Base-by-base conservation (phyloP, 495 filamentous ascomycete species). In the Endocarpon pusillum region DNA sequence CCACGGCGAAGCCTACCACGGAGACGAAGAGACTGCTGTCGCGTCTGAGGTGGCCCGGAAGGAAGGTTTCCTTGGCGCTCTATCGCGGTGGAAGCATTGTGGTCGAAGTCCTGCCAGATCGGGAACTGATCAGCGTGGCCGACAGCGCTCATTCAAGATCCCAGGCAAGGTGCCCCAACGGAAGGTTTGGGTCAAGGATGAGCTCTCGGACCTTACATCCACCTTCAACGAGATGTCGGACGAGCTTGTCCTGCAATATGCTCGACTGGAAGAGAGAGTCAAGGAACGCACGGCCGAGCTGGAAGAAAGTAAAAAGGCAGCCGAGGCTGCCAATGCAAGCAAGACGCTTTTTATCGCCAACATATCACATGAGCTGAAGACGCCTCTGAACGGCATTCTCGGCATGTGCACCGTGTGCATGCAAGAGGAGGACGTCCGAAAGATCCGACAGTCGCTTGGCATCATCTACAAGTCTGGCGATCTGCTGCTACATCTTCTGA, bases 261-360 rank as follows among this genome's bases (percentile, higher is more conserved):
- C 68, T 30, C 73, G 69, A 6, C 58, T 93, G 16, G 86, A 93
- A 45, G 77, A 89, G 34, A 76, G 85, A 33, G 85, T 93, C 10
- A 67, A 65, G 0, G 74, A 87, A 53, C 69, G 85, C 25, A 94
- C 86, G 15, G 66, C 66, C 15, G 80, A 92, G 48, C 66, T 91
- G 2, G 83, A 92, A 52, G 71, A 81, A 34, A 84, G 80, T 45
- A 93, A 93, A 52, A 75, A 83, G 55, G 81, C 84, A 2, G 86
- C 86, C 3, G 86, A 93, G 47, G 75, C 80, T 10, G 86, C 86
- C 5, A 93, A 92, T 44, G 80, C 92, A 52, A 89, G 81, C 59
- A 93, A 94, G 56, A 92, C 86, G 4, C 54, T 92, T 17, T 94
- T 94, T 53, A 87, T 94, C 41, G 86, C 86, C 19, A 94, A 94